A percentile compares a stretch with the other conserved stretches of the same genome.
Evolutionary conservation across 2,329 filamentous ascomycete genomes (phyloP).

Genomic region (Pseudonectria foliicola): DNA sequence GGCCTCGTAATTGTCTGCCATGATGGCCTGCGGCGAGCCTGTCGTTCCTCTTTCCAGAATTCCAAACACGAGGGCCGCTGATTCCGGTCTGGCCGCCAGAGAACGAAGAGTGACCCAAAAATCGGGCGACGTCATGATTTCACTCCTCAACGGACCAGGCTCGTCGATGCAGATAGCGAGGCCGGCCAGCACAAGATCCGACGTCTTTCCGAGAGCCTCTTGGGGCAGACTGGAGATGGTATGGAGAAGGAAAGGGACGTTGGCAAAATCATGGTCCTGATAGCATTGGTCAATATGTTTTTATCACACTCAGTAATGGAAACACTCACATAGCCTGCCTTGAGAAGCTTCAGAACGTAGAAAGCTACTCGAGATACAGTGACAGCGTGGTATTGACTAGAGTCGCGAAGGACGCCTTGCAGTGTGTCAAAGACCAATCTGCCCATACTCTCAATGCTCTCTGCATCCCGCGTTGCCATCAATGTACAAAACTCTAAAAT

Average conservation of each 20-base stretch:
- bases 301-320: neutral
- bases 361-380: constrained; percentile 77
- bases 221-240: constrained; percentile 82
- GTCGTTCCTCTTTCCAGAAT: constrained; percentile 74
- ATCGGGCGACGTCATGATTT: constrained; percentile 93
- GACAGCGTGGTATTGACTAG: constrained; percentile 72
- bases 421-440: constrained; percentile 73
- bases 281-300: constrained; percentile 13
- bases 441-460: constrained; percentile 65
- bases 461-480: constrained; percentile 66
- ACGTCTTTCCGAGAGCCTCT: constrained; percentile 67
- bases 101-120: constrained; percentile 89
- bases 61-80: constrained; percentile 72
- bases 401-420: constrained; percentile 75
- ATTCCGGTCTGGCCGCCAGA: constrained; percentile 61
- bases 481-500: constrained; percentile 87
- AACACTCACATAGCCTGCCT: constrained; percentile 70
- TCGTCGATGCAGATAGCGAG: constrained; percentile 73
- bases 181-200: constrained; percentile 69
- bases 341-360: constrained; percentile 76
- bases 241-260: constrained; percentile 85
- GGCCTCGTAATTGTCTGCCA: constrained; percentile 91
- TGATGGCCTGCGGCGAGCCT: constrained; percentile 72
- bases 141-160: constrained; percentile 71
- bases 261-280: constrained; percentile 82